These are phyloP conservation scores for Naganishia vishniacii DNA, from an alignment of 768 basidiomycete species.

Conservation along the genomic window DNA sequence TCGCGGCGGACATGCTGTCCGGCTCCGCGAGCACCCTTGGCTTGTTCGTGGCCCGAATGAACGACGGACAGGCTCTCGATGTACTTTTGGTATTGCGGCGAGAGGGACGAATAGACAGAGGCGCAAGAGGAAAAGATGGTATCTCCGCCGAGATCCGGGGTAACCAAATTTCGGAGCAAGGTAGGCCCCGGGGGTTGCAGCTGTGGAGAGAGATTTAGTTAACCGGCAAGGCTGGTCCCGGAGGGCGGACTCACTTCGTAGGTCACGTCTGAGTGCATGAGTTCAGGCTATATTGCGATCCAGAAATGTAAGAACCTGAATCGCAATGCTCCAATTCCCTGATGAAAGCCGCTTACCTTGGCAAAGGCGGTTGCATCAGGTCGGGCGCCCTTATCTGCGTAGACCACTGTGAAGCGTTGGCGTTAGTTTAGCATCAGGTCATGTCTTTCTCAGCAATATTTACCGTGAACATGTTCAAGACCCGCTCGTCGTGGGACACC, in stretches of 20 bases:
- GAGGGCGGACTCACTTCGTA: constrained; percentile 61
- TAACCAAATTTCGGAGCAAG: constrained; percentile 66
- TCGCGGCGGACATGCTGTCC: constrained; percentile 66
- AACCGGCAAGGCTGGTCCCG: too few relatives aligned
- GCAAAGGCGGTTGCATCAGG: constrained; percentile 57
- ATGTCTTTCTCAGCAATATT: too few relatives aligned
- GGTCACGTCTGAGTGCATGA: constrained; percentile 78
- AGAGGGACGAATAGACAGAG: constrained; percentile 75
- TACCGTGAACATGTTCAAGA: constrained; percentile 45
- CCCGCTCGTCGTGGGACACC: constrained; percentile 66
- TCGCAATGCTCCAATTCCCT: too few relatives aligned
- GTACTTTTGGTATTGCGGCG: constrained; percentile 67
- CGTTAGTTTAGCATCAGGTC: too few relatives aligned
- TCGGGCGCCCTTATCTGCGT: constrained; percentile 45
- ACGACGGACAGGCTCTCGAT: constrained; percentile 68
- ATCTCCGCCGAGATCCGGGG: constrained; percentile 69
- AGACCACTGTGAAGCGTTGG: too few relatives aligned
- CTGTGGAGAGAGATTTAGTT: too few relatives aligned
- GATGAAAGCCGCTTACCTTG: too few relatives aligned
- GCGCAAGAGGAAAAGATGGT: constrained; percentile 79
- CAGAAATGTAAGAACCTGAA: too few relatives aligned
- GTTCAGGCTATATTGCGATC: too few relatives aligned
- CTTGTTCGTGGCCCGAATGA: constrained; percentile 72
- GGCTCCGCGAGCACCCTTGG: constrained; percentile 65
- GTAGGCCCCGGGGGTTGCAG: constrained; percentile 74